Evolutionary conservation across 148 eudicot species (phyloP), one percentile per base, ranked within the genome.

Genomic region (Heliamphora exappendiculata): DNA sequence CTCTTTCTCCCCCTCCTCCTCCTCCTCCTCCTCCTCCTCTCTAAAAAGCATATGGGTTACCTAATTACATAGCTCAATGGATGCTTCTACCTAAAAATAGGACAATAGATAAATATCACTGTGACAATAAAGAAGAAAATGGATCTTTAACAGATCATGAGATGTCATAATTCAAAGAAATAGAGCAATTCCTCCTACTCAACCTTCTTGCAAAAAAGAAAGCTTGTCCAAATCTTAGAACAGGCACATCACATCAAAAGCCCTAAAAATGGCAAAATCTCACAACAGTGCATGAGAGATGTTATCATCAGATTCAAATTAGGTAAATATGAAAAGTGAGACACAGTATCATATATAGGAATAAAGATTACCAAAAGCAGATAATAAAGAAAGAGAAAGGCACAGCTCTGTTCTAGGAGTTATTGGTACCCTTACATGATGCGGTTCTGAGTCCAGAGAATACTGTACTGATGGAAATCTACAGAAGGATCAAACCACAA

Each of bases 401-500:
- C 45, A 42, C 33, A 67, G 66, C 20, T n/a, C n/a, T 69, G 34
- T 42, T 42, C 26, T 36, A 17, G 53, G 2, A n/a, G 69, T 2
- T 36, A 24, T 13, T 9, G 10, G 3, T 67, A 66, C 17, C 28
- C 82, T 77, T 87, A 89, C 93, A 94, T 89, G 80, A 94, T 91
- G 60, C 80, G 87, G 80, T 88, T 82, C 65, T 88, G 73, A 73
- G 90, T 84, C 98, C 98, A 94, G 26, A 94, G 87, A 53, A 94
- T 87, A 80, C 91, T 88, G 80, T 94, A 94, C 8, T 82, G 89
- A 81, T 94, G 98, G 68, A 84, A 92, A 74, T 91, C 97, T 76
- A 91, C 93, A 0, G 95, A 80, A 60, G 97, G 98, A 83, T 94
- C 98, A 82, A 94, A 94, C 97, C 97, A 89, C 17, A 94, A 87